phyloP scores from a whole-genome alignment of 2,329 filamentous ascomycete species.

The Colletotrichum sp. region DNA sequence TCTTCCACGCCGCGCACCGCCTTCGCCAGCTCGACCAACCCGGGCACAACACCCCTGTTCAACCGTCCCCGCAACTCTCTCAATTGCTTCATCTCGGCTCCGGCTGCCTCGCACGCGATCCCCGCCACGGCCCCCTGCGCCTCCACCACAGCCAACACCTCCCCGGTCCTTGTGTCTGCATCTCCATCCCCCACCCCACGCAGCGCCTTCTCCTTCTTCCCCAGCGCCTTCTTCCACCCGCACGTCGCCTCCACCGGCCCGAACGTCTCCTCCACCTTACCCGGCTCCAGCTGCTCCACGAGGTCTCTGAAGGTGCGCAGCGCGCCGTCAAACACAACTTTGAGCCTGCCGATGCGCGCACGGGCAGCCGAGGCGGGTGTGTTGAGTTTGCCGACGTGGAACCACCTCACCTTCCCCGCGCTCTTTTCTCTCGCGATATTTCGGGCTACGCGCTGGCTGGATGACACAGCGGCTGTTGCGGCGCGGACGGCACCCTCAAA shows the following conservation, averaged over 20 bases:
- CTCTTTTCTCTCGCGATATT: neutral
- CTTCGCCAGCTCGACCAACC: neutral
- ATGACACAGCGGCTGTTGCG: neutral
- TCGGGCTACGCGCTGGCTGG: neutral
- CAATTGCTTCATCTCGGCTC: neutral
- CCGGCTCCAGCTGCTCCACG: neutral
- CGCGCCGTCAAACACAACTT: neutral
- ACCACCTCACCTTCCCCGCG: neutral
- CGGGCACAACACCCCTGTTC: neutral
- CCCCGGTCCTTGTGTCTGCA: neutral
- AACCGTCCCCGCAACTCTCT: neutral
- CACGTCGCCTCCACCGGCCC: neutral
- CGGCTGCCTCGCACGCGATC: neutral
- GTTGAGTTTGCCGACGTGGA: neutral
- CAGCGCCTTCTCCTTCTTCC: neutral
- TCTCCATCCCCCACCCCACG: neutral
- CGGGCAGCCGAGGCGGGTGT: neutral
- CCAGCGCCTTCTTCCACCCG: neutral
- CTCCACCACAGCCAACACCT: neutral
- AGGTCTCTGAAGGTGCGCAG: neutral
- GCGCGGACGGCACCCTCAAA: neutral
- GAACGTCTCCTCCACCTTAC: neutral
- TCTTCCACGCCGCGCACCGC: neutral
- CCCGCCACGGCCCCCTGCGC: neutral
- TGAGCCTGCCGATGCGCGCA: neutral